These are phyloP conservation scores for Bondarzewia mesenterica DNA, from an alignment of 1,284 basidiomycete genomes.

Conservation along the genomic window DNA sequence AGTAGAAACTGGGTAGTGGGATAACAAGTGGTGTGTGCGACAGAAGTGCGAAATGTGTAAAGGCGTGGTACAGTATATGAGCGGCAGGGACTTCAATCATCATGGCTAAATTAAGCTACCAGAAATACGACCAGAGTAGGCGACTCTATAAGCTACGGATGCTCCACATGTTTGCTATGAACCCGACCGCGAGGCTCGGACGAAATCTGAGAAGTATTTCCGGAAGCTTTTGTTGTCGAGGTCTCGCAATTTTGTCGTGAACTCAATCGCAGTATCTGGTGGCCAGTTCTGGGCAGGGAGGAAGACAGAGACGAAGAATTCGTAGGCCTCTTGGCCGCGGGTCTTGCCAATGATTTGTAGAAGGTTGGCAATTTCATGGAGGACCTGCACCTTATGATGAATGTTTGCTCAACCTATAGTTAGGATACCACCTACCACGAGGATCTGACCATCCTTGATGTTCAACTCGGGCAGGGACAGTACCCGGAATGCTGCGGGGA, in stretches of 20 bases:
- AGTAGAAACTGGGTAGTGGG: background rate
- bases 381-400: slow-evolving; percentile 42
- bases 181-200: slow-evolving; percentile 56
- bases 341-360: slow-evolving; percentile 75
- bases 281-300: slow-evolving; percentile 90
- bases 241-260: slow-evolving; percentile 70
- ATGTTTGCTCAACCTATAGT: background rate
- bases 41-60: background rate
- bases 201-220: slow-evolving; percentile 85
- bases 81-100: slow-evolving; percentile 1
- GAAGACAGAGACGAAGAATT: slow-evolving; percentile 76
- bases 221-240: slow-evolving; percentile 80
- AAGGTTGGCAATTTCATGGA: slow-evolving; percentile 82
- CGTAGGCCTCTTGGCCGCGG: slow-evolving; percentile 78
- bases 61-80: background rate
- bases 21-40: background rate
- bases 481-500: slow-evolving; percentile 81
- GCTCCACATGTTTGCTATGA: slow-evolving; percentile 37
- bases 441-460: slow-evolving; percentile 79
- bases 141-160: background rate
- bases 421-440: slow-evolving; percentile 50
- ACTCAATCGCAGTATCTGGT: slow-evolving; percentile 67
- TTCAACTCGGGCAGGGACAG: slow-evolving; percentile 80
- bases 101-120: background rate
- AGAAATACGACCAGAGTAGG: no score